Evolutionary conservation across 2,329 filamentous ascomycete genomes (phyloP).

Genomic region (Didymella arachidicola): DNA sequence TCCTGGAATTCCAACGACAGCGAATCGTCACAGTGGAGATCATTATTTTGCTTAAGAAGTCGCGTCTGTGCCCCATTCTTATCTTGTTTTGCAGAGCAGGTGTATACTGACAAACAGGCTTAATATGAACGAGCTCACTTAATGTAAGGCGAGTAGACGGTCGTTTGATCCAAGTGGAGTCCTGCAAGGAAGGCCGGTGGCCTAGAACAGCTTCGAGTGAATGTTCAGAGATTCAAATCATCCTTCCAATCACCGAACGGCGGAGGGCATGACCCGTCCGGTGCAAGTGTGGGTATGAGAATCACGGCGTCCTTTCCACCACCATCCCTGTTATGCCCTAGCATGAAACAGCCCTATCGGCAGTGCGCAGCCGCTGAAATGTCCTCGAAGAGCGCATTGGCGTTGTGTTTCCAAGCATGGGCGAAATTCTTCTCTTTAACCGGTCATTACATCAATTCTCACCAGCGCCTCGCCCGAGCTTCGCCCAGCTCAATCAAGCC

Average conservation of each 20-base stretch:
- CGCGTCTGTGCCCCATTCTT: too few relatives aligned
- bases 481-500: slow-evolving; percentile 18
- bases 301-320: background rate
- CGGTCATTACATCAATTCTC: background rate
- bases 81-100: too few relatives aligned
- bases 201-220: background rate
- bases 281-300: background rate
- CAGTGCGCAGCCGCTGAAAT: background rate
- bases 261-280: background rate
- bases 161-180: background rate
- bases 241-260: background rate
- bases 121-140: background rate
- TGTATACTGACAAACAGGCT: background rate
- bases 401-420: background rate
- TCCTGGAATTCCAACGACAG: too few relatives aligned
- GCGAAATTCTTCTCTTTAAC: slow-evolving; percentile 7
- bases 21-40: too few relatives aligned
- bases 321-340: background rate
- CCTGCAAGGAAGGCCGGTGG: background rate
- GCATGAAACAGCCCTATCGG: slow-evolving; percentile 8
- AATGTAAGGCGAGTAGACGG: background rate
- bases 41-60: too few relatives aligned
- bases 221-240: background rate
- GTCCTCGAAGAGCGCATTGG: background rate
- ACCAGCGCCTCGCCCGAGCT: too few relatives aligned